Evolutionary conservation across 2,329 filamentous ascomycete species (phyloP), one percentile per base, ranked within the genome.

Genomic region (Exophiala xenobiotica): DNA sequence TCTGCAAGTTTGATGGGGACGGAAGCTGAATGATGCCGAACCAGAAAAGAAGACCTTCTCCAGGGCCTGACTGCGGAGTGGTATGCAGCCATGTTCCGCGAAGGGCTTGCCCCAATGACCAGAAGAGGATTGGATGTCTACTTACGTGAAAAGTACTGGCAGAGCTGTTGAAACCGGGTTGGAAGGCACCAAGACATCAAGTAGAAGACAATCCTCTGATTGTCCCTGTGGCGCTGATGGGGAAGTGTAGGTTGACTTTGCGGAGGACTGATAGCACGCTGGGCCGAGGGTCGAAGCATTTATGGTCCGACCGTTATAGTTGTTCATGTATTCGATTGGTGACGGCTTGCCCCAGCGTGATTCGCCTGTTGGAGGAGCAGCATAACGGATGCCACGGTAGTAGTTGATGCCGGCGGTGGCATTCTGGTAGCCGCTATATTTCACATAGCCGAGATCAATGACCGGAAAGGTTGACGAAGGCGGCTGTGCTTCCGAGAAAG

Each of bases 141-240:
- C 47, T 44, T 40, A 50, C 47, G 60, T 59, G 19, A 60, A 46
- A 43, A 62, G 49, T 1, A 62, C 58, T 6, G 46, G 45, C 22
- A 49, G 46, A 22, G 38, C 46, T 49, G 46, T 45, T 11, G 46
- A 53, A 22, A 49, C 40, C 29, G 45, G 40, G 39, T 40, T 43
- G 16, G 27, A 33, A 22, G 51, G 51, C 11, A 53, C 46, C 11
- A 49, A 31, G 11, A 51, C 35, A 20, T 51, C 49, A 19, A 51
- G 33, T 7, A 51, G 49, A 11, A 51, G 35, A 47, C 49, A 51
- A n/a, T 51, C 49, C 29, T 51, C 49, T 12, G 49, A 46, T 33
- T 51, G 42, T 33, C 42, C 49, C 14, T 51, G 41, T n/a, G 43
- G 31, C 9, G 43, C 41, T n/a, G 40, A 39, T 7, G 49, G 42